Percentiles rank a stretch among this genome's conserved stretches.
Evolutionary conservation across 2,329 filamentous ascomycete species (phyloP).

Genomic region (Dactylella cylindrospora): DNA sequence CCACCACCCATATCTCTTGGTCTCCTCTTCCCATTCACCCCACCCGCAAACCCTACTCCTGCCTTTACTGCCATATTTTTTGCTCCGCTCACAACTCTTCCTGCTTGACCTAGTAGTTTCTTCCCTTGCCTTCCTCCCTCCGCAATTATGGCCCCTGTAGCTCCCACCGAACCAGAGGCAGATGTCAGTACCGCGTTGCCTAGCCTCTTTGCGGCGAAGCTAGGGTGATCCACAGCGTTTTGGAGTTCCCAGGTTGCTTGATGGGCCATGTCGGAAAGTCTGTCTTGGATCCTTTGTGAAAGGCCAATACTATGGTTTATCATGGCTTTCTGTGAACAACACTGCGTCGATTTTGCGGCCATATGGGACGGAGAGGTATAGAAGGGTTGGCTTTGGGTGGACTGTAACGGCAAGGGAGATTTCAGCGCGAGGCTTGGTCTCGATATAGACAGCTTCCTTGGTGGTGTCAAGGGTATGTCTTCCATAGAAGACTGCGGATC

Average conservation of each 20-base stretch:
- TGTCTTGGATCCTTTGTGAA: constrained; percentile 9
- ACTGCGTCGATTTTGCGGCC: no score
- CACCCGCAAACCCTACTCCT: background rate
- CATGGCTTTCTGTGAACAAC: no score
- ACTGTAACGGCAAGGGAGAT: no score
- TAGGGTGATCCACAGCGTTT: constrained; percentile 14
- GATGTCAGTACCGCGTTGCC: background rate
- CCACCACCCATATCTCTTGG: no score
- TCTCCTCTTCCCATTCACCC: background rate
- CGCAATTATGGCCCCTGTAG: background rate
- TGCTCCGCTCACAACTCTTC: background rate
- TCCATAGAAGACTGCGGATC: no score
- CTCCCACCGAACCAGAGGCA: background rate
- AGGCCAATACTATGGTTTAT: no score
- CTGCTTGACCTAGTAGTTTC: background rate
- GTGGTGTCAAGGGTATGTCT: no score
- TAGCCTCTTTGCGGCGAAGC: constrained; percentile 3
- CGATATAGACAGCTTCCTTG: no score
- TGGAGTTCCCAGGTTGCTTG: constrained; percentile 22
- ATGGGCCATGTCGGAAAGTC: constrained; percentile 15
- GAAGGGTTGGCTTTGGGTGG: no score
- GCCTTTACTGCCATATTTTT: constrained; percentile 1
- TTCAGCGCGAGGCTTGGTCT: no score
- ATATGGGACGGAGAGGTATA: no score
- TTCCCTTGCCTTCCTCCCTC: background rate